Percentiles rank a stretch among this genome's conserved stretches.
Conservation (phyloP, 345 rosid species). For the Salix koriyanagi region DNA sequence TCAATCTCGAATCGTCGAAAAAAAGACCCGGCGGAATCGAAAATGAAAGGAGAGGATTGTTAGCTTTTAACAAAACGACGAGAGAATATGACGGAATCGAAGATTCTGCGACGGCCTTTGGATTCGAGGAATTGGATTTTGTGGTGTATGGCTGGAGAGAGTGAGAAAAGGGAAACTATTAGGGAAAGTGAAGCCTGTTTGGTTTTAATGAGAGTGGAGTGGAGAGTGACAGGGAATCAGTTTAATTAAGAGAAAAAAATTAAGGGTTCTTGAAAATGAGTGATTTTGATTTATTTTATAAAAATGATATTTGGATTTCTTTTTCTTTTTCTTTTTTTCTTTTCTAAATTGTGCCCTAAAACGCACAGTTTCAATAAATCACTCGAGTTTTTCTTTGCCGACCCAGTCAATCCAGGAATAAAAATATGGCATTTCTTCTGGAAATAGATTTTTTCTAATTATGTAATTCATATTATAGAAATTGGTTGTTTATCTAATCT, state of each 20-base stretch:
- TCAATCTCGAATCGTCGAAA: not conserved
- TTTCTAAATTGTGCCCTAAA: not conserved
- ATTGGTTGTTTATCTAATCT: too few species aligned
- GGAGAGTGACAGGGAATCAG: not conserved
- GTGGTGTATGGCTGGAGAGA: not conserved
- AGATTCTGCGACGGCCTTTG: not conserved
- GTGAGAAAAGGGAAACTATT: not conserved
- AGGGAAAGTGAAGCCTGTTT: not conserved
- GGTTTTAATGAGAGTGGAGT: not conserved
- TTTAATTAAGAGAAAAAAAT: not conserved
- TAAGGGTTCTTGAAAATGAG: constrained; percentile 2
- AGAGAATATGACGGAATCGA: not conserved
- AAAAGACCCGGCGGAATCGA: not conserved
- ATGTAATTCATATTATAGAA: not conserved
- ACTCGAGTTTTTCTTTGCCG: not conserved
- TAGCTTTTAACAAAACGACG: constrained; percentile 5
- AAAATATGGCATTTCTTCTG: not conserved
- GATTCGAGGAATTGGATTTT: not conserved
- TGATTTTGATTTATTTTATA: not conserved
- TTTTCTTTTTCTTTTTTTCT: not conserved
- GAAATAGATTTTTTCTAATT: not conserved
- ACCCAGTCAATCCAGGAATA: not conserved
- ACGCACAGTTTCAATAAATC: not conserved
- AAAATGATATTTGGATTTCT: too few species aligned
- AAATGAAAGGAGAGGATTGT: not conserved